These are phyloP conservation scores for Chenopodium quinoa DNA, from an alignment of 148 eudicot species.

Conservation along the genomic window DNA sequence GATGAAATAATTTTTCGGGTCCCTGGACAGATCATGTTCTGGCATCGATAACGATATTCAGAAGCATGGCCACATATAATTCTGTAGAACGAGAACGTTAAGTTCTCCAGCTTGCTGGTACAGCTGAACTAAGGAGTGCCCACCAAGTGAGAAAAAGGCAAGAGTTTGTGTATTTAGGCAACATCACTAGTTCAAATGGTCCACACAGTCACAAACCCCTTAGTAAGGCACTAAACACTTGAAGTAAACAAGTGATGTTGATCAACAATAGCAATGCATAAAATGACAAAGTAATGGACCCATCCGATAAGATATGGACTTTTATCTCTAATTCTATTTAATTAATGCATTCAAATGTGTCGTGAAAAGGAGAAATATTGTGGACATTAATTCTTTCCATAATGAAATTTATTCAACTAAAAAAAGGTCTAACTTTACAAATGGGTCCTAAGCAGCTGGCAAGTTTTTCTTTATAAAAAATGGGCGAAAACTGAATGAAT, in stretches of 20 bases:
- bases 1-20: constrained; percentile 7
- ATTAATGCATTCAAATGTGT: constrained; percentile 5
- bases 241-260: constrained; percentile 21
- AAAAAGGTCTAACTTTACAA: constrained; percentile 21
- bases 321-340: neutral
- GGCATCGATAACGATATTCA: constrained; percentile 29
- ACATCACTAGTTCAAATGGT: constrained; percentile 26
- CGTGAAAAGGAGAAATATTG: neutral
- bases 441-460: constrained; percentile 8
- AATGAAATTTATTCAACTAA: neutral
- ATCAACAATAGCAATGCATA: constrained; percentile 18
- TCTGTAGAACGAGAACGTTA: neutral
- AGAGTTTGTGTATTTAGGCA: constrained; percentile 8
- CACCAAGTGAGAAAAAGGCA: constrained; percentile 20
- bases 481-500: constrained; percentile 23
- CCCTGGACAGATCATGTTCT: constrained; percentile 30
- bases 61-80: constrained; percentile 19
- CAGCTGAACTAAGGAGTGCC: constrained; percentile 27
- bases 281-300: neutral
- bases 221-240: constrained; percentile 2
- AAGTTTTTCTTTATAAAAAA: neutral
- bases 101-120: constrained; percentile 5
- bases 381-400: neutral
- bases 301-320: constrained; percentile 18
- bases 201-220: constrained; percentile 15